phyloP scores from a whole-genome alignment of 176 grass and related monocot genomes.

The Dendrocalamus sinicus region DNA sequence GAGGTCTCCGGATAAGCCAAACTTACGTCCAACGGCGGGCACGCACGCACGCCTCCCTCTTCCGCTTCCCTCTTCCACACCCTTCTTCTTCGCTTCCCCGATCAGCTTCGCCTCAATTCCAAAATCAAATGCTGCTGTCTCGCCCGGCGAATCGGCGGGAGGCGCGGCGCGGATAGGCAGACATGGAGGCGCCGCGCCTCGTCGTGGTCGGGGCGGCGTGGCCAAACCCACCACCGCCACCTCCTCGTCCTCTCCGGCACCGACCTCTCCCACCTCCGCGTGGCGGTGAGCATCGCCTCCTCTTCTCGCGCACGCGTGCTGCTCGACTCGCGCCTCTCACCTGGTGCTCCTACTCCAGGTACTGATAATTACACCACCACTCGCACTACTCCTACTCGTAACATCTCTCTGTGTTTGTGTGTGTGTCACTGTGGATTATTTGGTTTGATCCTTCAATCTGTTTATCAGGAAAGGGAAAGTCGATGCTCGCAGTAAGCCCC shows the following conservation, averaged over 20 bases:
- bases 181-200: not conserved
- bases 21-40: not conserved
- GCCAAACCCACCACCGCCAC: not conserved
- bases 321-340: too few species aligned
- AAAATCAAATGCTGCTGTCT: not conserved
- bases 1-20: too few species aligned
- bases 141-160: not conserved
- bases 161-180: not conserved
- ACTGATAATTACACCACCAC: not conserved
- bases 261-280: not conserved
- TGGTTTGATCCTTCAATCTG: not conserved
- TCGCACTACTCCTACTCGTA: not conserved
- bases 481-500: not conserved
- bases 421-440: not conserved
- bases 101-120: not conserved
- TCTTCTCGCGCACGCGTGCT: not conserved
- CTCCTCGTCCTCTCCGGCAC: not conserved
- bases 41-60: not conserved
- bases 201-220: constrained; percentile 3
- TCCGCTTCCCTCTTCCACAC: not conserved
- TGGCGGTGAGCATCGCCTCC: not conserved
- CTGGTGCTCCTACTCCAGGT: constrained; percentile 32
- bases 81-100: not conserved
- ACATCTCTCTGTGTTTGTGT: not conserved
- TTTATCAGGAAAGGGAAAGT: constrained; percentile 11